phyloP scores from a whole-genome alignment of 2,329 filamentous ascomycete species.

The Didymella pomorum region DNA sequence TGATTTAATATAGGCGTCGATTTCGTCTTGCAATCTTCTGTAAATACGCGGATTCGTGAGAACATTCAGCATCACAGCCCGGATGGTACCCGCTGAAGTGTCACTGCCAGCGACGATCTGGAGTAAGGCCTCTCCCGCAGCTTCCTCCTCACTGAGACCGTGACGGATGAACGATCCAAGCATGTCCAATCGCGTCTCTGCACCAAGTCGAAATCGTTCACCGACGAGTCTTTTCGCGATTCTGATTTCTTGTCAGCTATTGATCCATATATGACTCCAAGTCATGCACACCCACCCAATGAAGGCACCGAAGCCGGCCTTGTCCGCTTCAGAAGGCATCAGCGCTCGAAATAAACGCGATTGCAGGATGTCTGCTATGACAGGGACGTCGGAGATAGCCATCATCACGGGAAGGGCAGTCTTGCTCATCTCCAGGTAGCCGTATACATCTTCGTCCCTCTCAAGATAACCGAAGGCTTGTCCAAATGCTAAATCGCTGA shows the following conservation, averaged over 20 bases:
- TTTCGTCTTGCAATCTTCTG: background rate
- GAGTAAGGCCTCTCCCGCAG: background rate
- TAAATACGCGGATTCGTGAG: background rate
- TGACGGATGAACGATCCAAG: background rate
- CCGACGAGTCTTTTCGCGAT: background rate
- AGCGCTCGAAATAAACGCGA: background rate
- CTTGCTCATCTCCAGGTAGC: background rate
- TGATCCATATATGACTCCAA: background rate
- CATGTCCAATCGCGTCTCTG: background rate
- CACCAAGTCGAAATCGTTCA: background rate
- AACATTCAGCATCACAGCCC: background rate
- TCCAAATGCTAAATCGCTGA: background rate
- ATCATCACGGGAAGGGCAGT: background rate
- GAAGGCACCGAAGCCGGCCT: background rate
- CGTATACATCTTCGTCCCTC: background rate
- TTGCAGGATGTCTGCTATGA: background rate
- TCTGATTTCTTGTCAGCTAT: background rate
- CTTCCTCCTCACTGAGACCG: background rate
- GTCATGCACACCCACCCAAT: background rate
- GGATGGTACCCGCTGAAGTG: background rate
- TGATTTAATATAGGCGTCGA: background rate
- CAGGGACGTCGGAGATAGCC: background rate
- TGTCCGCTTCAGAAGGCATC: background rate
- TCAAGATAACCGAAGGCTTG: background rate
- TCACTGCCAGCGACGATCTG: background rate